Base-by-base conservation (phyloP, 352 stramenopile genomes). In the Pythium guiyangense region DNA sequence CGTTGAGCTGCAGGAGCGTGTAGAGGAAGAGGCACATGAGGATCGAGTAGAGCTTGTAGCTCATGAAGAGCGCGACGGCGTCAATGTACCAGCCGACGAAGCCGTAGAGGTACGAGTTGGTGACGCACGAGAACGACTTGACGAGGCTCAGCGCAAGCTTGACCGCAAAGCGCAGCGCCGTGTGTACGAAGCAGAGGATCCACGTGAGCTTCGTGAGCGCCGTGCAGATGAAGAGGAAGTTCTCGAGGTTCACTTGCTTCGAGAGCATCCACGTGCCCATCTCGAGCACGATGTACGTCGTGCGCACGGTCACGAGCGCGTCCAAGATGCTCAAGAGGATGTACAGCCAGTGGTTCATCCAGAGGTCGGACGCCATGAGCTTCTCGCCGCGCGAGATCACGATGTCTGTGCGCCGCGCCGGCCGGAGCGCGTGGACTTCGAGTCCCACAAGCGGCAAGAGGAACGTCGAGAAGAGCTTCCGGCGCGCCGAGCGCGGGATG, bases 301-400 rank as follows among this genome's bases (percentile, higher is more conserved):
- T 64, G 0, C 74, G 74, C 2, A 85, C 17, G 42, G 62, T 82
- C 1, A 71, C 46, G 5, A 84, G 46, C 3, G 72, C 61, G n/a
- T 87, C 70, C 26, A 82, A 31, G 25, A 84, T 75, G 57, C 74
- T 84, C 5, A 87, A 69, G 29, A 15, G 18, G 12, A 84, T 85
- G 60, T 83, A 87, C 6, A 87, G 57, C 77, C 73, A 88, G 47
- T 88, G 74, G 59, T 86, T 88, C 61, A 86, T 84, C 77, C 77
- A 88, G 2, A 84, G 49, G 27, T 84, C 73, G 3, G 77, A 85
- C 4, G 72, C 77, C 55, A 82, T 72, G 22, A 87, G 57, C n/a
- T 59, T 69, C 14, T 69, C 66, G 25, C 78, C 60, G 6, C 75
- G 64, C 2, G 72, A 35, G 34, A 69, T 69, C 2, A 65, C 63